Evolutionary conservation across 2,329 filamentous ascomycete genomes (phyloP).

Genomic region (Fusarium solani-melongenae): DNA sequence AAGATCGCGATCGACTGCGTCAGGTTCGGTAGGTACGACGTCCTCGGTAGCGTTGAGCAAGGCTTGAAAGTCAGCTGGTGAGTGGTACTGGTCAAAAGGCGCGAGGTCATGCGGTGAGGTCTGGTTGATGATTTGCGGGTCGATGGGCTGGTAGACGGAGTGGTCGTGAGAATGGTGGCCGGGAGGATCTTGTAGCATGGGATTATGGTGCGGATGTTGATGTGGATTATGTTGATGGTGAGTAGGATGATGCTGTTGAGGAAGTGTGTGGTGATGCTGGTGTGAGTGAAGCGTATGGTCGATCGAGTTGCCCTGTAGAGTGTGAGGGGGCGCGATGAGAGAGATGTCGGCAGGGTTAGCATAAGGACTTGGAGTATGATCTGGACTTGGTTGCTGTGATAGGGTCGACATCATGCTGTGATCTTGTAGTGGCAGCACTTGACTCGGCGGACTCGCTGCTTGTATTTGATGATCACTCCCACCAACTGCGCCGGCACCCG

Average conservation of each 20-base stretch:
- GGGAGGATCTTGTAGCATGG: slow-evolving; percentile 47
- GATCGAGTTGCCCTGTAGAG: slow-evolving; percentile 45
- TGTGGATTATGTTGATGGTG: slow-evolving; percentile 30
- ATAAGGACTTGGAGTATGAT: slow-evolving; percentile 53
- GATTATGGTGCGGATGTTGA: slow-evolving; percentile 38
- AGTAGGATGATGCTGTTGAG: slow-evolving; percentile 5
- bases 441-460: slow-evolving; percentile 22
- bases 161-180: slow-evolving; percentile 39
- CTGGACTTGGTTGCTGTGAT: slow-evolving; percentile 38
- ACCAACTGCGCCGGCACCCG: slow-evolving; percentile 5
- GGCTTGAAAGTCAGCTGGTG: slow-evolving; percentile 64
- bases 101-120: slow-evolving; percentile 44
- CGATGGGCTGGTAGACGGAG: slow-evolving; percentile 64
- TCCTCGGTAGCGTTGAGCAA: slow-evolving; percentile 61
- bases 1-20: slow-evolving; percentile 60
- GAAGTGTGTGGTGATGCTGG: slow-evolving; percentile 20
- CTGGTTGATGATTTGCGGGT: slow-evolving; percentile 67
- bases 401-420: slow-evolving; percentile 44
- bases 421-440: slow-evolving; percentile 46
- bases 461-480: slow-evolving; percentile 29
- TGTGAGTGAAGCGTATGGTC: slow-evolving; percentile 42
- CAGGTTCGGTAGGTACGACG: slow-evolving; percentile 48
- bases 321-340: slow-evolving; percentile 53
- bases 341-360: slow-evolving; percentile 62
- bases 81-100: slow-evolving; percentile 54